Conservation (phyloP, 257 asterid genomes). For the Nicotiana noctiflora region DNA sequence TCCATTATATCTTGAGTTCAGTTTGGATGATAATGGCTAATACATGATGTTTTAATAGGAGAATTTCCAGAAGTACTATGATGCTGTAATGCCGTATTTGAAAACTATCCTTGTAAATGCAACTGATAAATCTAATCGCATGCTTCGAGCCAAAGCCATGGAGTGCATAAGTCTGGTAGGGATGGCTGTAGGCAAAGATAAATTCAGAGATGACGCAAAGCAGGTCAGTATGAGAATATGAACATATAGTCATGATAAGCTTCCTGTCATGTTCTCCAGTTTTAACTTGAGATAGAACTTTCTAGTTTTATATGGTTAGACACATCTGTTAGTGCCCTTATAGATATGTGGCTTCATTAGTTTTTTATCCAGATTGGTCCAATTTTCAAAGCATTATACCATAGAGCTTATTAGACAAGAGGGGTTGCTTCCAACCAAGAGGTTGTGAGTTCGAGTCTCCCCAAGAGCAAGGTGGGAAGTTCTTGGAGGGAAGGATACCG, state of each 20-base stretch:
- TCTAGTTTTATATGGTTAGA: background rate
- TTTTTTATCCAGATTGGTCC: background rate
- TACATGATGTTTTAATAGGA: constrained; percentile 34
- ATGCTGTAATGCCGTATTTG: constrained; percentile 88
- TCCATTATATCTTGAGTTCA: background rate
- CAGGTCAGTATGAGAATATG: constrained; percentile 38
- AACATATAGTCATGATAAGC: background rate
- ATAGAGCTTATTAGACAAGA: constrained; percentile 6
- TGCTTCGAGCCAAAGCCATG: constrained; percentile 99
- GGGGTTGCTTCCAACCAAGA: no score
- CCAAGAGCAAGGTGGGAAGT: no score
- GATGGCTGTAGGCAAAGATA: constrained; percentile 94
- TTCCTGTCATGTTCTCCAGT: background rate
- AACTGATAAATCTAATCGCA: constrained; percentile 76
- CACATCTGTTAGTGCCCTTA: background rate
- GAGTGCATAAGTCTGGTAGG: constrained; percentile 95
- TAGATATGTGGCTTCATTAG: background rate
- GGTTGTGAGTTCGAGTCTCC: no score
- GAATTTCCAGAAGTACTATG: constrained; percentile 80
- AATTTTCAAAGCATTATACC: background rate
- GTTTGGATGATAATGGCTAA: constrained; percentile 11
- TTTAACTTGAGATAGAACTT: background rate
- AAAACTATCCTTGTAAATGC: constrained; percentile 83
- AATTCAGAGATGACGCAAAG: constrained; percentile 82
- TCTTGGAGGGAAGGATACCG: no score